Conservation (phyloP, 768 basidiomycete genomes). For the Rhizopogon vinicolor region DNA sequence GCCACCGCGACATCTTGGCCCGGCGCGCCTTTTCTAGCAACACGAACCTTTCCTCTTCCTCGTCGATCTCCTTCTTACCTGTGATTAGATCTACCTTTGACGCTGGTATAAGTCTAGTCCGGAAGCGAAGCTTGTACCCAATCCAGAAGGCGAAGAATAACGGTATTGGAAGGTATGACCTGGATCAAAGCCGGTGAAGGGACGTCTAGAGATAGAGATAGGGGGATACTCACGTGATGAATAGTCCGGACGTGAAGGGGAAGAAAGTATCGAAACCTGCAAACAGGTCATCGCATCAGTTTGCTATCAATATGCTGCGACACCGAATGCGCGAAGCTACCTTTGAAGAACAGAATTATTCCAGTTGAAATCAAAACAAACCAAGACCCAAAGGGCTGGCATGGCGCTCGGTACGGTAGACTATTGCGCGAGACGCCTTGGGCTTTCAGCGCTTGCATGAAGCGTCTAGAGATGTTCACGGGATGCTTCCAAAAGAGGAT, state of each 20-base stretch:
- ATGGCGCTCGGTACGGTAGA: slow-evolving; percentile 53
- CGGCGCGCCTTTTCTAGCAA: slow-evolving; percentile 22
- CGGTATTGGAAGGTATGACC: slow-evolving; percentile 28
- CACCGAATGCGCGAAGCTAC: slow-evolving; percentile 38
- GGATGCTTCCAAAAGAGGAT: slow-evolving; percentile 9
- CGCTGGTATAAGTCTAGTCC: slow-evolving; percentile 31
- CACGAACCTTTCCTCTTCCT: slow-evolving; percentile 50
- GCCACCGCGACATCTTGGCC: slow-evolving; percentile 15
- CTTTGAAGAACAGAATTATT: slow-evolving; percentile 59
- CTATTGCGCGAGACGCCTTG: slow-evolving; percentile 39
- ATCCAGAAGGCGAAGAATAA: slow-evolving; percentile 30
- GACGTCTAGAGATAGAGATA: slow-evolving; percentile 4
- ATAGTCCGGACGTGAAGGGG: slow-evolving; percentile 48
- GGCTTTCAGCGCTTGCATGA: slow-evolving; percentile 42
- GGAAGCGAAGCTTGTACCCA: slow-evolving; percentile 32
- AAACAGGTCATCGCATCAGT: slow-evolving; percentile 8
- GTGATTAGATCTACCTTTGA: slow-evolving; percentile 58
- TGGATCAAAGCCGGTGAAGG: neutral
- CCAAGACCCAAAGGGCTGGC: slow-evolving; percentile 61
- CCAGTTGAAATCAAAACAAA: slow-evolving; percentile 50
- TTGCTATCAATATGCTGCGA: slow-evolving; percentile 40
- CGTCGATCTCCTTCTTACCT: slow-evolving; percentile 55
- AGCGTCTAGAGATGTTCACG: slow-evolving; percentile 29
- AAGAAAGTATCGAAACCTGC: slow-evolving; percentile 36
- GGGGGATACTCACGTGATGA: slow-evolving; percentile 45